Evolutionary conservation across 495 filamentous ascomycete species (phyloP), one percentile per base, ranked within the genome.

Genomic region (Pyronema domesticum): DNA sequence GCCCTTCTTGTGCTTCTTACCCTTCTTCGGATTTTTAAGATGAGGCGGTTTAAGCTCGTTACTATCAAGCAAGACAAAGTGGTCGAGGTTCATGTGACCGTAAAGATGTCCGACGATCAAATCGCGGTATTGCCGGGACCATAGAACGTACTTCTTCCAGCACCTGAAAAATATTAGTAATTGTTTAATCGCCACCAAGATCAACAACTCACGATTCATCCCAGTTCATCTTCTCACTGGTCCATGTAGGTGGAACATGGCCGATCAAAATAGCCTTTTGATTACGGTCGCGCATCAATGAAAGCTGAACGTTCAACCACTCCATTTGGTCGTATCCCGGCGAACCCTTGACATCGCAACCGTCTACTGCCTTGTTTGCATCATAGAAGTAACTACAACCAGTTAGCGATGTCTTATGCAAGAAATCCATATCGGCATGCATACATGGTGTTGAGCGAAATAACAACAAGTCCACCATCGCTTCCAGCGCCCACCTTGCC

Each of bases 61-160:
- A 55, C 77, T 83, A 69, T 95, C 91, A 61, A 95, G 89, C 7
- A 99, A 69, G 62, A 96, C 76, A 69, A 96, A 99, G 65, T 99
- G 91, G 62, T 99, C 91, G 57, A 95, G 82, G 64, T 99, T 99
- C 89, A 99, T 96, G 65, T 99, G 91, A 51, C 60, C 91, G 59
- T 84, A 99, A 13, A 91, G 54, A 13, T 79, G 78, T 6, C 77
- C 76, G 37, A 87, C 75, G 9, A 99, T 71, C 9, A 99, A 80
- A 67, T 99, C 91, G 37, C 93, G 83, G 61, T 87, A 99, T 61
- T 87, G 85, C 61, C 79, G 73, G 59, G 88, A 67, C 86, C 87
- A 95, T 3, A 95, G 71, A 0, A 89, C 83, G 68, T 94, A 99
- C 65, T 95, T 95, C 67, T 94, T 91, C 91, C 93, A 99, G 70